A percentile compares a stretch with the other conserved stretches of the same genome.
Conservation (phyloP, 2,329 filamentous ascomycete genomes). For the Penicillium expansum region DNA sequence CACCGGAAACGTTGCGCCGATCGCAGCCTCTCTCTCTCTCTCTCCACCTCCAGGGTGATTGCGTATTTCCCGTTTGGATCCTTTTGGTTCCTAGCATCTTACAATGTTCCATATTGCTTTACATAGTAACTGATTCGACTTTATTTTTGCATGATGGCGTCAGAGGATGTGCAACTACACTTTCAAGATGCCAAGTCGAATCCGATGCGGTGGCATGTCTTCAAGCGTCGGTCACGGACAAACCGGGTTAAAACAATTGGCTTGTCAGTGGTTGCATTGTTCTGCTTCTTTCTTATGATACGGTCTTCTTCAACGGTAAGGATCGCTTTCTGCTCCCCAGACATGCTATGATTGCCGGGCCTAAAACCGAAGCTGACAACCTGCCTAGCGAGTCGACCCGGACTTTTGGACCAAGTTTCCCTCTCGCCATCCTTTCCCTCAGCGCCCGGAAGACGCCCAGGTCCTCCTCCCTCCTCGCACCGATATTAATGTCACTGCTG, state of each 20-base stretch:
- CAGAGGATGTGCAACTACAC: slow-evolving; percentile 24
- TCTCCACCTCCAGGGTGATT: slow-evolving; percentile 13
- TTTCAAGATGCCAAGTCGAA: slow-evolving; percentile 27
- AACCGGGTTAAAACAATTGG: slow-evolving; percentile 27
- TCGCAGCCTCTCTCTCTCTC: slow-evolving; percentile 6
- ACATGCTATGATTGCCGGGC: neutral
- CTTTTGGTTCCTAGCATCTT: neutral
- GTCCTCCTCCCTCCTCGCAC: slow-evolving; percentile 25
- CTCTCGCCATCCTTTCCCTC: slow-evolving; percentile 30
- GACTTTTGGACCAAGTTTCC: slow-evolving; percentile 37
- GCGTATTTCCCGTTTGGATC: slow-evolving; percentile 18
- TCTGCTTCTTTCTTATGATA: slow-evolving; percentile 25
- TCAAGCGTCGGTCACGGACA: slow-evolving; percentile 27
- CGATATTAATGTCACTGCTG: slow-evolving; percentile 25
- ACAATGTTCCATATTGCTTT: slow-evolving; percentile 2
- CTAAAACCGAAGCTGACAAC: slow-evolving; percentile 1
- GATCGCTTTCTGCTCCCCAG: slow-evolving; percentile 2
- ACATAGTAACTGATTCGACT: neutral
- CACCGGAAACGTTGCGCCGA: slow-evolving; percentile 13
- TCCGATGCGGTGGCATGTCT: slow-evolving; percentile 26
- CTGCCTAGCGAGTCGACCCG: slow-evolving; percentile 23
- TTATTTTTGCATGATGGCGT: slow-evolving; percentile 25
- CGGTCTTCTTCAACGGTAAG: slow-evolving; percentile 22
- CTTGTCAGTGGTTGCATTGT: slow-evolving; percentile 21
- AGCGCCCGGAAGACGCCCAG: slow-evolving; percentile 32